These are phyloP conservation scores for Gaeumannomyces tritici DNA, from an alignment of 2,329 filamentous ascomycete species.

Conservation along the genomic window DNA sequence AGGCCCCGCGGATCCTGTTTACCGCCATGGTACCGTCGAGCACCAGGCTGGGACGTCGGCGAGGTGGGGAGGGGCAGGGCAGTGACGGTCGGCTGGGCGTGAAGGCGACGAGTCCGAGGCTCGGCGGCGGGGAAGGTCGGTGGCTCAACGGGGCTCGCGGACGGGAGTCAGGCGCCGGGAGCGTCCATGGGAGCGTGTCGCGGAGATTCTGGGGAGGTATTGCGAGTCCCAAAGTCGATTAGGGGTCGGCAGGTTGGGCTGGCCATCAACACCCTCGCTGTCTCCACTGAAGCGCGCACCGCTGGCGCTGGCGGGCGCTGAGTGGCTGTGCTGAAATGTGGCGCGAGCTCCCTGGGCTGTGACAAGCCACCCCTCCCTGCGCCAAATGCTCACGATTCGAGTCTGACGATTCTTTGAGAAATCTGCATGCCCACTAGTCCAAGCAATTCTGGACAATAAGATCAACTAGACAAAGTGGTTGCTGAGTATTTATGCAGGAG, in stretches of 20 bases:
- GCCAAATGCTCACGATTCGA: not conserved
- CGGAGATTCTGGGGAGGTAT: not conserved
- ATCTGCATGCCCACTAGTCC: not conserved
- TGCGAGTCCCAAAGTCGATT: not conserved
- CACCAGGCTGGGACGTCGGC: not conserved
- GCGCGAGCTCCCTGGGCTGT: not conserved
- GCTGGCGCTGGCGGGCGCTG: not conserved
- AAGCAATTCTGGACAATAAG: not conserved
- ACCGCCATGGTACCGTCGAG: constrained; percentile 47
- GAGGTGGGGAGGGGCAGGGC: not conserved
- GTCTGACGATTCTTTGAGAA: not conserved
- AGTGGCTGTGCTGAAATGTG: not conserved
- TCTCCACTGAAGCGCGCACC: not conserved
- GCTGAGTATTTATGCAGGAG: not conserved
- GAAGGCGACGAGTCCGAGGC: constrained; percentile 8
- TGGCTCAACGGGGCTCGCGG: not conserved
- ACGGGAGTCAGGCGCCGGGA: not conserved
- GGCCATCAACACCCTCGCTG: not conserved
- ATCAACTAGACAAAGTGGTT: not conserved
- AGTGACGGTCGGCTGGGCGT: not conserved
- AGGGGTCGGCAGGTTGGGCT: not conserved
- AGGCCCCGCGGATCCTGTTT: constrained; percentile 90
- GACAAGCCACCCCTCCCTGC: not conserved
- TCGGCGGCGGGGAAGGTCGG: not conserved
- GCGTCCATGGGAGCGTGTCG: not conserved